These are phyloP conservation scores for Moesziomyces globuligerus DNA, from an alignment of 1,284 basidiomycete species.

Conservation along the genomic window DNA sequence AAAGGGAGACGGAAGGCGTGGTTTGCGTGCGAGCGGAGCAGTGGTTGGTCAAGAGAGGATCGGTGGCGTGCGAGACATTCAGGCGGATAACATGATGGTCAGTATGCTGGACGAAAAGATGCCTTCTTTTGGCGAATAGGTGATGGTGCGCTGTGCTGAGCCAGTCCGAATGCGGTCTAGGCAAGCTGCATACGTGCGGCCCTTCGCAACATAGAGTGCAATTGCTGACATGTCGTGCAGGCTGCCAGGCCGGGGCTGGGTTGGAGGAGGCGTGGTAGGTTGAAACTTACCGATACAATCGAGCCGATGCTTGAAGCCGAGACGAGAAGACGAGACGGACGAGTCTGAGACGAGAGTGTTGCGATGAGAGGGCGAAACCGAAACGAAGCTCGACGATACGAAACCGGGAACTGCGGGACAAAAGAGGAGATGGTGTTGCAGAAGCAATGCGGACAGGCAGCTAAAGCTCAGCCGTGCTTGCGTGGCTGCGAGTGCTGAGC, in stretches of 20 bases:
- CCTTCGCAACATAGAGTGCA: too few relatives aligned
- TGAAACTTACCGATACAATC: conserved; percentile 55
- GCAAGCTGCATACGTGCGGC: too few relatives aligned
- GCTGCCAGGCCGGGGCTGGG: too few relatives aligned
- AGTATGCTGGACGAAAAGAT: neutral
- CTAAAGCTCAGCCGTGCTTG: conserved; percentile 14
- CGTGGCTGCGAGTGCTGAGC: neutral
- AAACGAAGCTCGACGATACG: conserved; percentile 52
- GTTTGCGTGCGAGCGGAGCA: too few relatives aligned
- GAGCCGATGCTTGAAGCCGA: conserved; percentile 45
- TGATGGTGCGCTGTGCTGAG: neutral
- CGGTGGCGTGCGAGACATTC: too few relatives aligned
- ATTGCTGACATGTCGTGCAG: too few relatives aligned
- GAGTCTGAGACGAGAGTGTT: conserved; percentile 34
- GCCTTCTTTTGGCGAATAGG: too few relatives aligned
- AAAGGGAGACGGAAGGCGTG: too few relatives aligned
- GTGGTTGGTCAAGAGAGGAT: neutral
- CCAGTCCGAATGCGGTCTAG: too few relatives aligned
- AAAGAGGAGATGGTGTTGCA: conserved; percentile 28
- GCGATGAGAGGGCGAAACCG: conserved; percentile 28
- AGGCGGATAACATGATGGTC: neutral
- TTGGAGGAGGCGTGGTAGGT: neutral
- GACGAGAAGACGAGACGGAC: conserved; percentile 49
- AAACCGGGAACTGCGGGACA: conserved; percentile 43
- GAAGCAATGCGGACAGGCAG: neutral